A percentile compares a stretch with the other conserved stretches of the same genome.
phyloP scores from a whole-genome alignment of 2,329 filamentous ascomycete species.

The Aspergillus terreus region DNA sequence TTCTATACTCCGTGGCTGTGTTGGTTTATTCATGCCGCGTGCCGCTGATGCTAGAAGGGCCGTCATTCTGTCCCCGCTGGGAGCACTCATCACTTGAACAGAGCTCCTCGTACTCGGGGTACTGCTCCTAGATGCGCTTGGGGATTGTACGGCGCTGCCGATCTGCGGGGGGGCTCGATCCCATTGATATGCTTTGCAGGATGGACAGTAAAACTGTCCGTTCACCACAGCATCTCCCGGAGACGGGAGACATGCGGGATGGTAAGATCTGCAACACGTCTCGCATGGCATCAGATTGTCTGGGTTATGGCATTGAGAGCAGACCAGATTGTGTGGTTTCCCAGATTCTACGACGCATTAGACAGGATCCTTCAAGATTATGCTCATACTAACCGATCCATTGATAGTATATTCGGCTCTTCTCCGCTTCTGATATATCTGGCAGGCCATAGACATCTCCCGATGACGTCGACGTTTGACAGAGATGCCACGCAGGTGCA shows the following conservation, averaged over 20 bases:
- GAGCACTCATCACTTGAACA: not conserved
- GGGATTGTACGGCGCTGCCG: slow-evolving; percentile 1
- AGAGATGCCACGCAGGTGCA: not conserved
- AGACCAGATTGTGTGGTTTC: slow-evolving; percentile 29
- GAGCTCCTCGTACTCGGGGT: slow-evolving; percentile 6
- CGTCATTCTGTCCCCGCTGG: not conserved
- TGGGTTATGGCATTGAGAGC: slow-evolving; percentile 24
- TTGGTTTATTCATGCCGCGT: not conserved
- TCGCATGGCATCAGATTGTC: slow-evolving; percentile 23
- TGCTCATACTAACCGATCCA: slow-evolving; percentile 23
- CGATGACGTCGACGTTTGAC: not conserved
- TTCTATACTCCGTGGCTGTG: not conserved
- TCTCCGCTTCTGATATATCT: slow-evolving; percentile 14
- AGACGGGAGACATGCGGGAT: slow-evolving; percentile 19
- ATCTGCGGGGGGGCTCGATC: slow-evolving; percentile 17
- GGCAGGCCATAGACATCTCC: not conserved
- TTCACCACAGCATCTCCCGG: not conserved
- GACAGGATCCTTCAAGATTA: too few species aligned
- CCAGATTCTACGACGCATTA: slow-evolving; percentile 21
- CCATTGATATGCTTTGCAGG: slow-evolving; percentile 22
- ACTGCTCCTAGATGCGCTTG: slow-evolving; percentile 10
- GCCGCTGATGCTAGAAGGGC: not conserved
- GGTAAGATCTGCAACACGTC: slow-evolving; percentile 31
- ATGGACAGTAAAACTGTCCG: slow-evolving; percentile 22
- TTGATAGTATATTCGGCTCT: slow-evolving; percentile 24